Evolutionary conservation across 345 rosid species (phyloP).

Genomic region (Pistacia vera): DNA sequence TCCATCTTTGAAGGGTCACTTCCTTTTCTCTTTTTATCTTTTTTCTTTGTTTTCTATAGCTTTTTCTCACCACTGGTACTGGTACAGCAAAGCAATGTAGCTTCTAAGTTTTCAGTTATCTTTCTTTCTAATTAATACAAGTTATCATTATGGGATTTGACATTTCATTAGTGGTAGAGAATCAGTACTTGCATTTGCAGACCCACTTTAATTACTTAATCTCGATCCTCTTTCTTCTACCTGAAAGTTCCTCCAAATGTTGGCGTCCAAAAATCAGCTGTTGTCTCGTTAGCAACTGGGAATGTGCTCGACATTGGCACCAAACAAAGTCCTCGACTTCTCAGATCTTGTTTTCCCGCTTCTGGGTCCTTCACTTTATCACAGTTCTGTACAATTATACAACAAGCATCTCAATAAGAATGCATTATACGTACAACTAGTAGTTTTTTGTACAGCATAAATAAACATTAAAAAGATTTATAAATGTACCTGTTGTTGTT

Average conservation of each 20-base stretch:
- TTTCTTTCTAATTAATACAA: constrained; percentile 20
- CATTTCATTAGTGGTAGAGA: constrained; percentile 4
- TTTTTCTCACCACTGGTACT: constrained; percentile 38
- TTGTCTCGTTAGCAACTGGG: constrained; percentile 63
- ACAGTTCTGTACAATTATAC: constrained; percentile 24
- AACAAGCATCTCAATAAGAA: neutral
- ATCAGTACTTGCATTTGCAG: neutral
- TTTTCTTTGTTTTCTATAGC: constrained; percentile 34
- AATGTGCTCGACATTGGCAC: constrained; percentile 75
- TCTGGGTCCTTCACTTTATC: constrained; percentile 42
- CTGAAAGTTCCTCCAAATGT: constrained; percentile 69
- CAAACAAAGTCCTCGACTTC: constrained; percentile 80
- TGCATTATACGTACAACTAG: neutral
- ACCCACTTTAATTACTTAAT: constrained; percentile 6
- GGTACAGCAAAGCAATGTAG: constrained; percentile 44
- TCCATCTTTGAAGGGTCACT: constrained; percentile 36
- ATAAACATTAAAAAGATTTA: neutral
- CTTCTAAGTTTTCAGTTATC: constrained; percentile 29
- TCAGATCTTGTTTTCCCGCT: constrained; percentile 55
- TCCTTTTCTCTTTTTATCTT: constrained; percentile 18
- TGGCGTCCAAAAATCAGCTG: constrained; percentile 77
- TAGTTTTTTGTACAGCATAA: neutral
- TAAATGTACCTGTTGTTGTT: constrained; percentile 64
- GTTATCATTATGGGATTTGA: constrained; percentile 16
- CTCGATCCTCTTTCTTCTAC: constrained; percentile 25